Base-by-base conservation (phyloP, 805 yeast genomes). In the Metschnikowia lochheadii region DNA sequence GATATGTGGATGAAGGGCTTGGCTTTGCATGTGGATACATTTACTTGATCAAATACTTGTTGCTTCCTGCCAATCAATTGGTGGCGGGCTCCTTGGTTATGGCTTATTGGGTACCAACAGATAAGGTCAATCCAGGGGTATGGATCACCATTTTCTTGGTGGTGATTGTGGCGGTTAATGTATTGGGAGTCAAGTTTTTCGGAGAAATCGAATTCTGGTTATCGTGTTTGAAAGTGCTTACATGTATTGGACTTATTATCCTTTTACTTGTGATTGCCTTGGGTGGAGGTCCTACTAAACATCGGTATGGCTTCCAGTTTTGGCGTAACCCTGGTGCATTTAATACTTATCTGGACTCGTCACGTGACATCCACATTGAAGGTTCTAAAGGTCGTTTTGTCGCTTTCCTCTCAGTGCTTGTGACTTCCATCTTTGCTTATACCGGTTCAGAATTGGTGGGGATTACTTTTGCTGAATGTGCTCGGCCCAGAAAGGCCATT, bases 211-310 rank as follows among this genome's bases (percentile, higher is more conserved):
- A 64, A 63, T 87, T 76, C 59, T 75, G 85, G 83, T 70, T 85
- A 49, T 81, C 87, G 2, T 64, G 80, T 29, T 68, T 85, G 58
- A 87, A 87, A 68, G 83, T 87, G 33, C 40, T 82, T 37, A 81
- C 87, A 6, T 79, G 83, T 70, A 56, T 82, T 39, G 90, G 86
- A n/a, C 72, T 87, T 44, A 85, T 87, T 51, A 53, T 87, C 14
- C 65, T 85, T 46, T 70, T 85, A 48, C 76, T 85, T 56, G 69
- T 83, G 51, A 78, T 87, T 53, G 84, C 85, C 69, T 71, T 83
- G 50, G 96, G 96, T 52, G 96, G 94, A 49, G 87, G 83, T 29
- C 91, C 92, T 55, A 75, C 76, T 40, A 84, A 83, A 59, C 89
- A 85, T 58, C 77, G 92, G 66, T 67, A 80, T 33, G 92, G 91